Percentiles rank a stretch among this genome's conserved stretches.
Evolutionary conservation across 2,329 filamentous ascomycete species (phyloP).

Genomic region (Venturia oleaginea): DNA sequence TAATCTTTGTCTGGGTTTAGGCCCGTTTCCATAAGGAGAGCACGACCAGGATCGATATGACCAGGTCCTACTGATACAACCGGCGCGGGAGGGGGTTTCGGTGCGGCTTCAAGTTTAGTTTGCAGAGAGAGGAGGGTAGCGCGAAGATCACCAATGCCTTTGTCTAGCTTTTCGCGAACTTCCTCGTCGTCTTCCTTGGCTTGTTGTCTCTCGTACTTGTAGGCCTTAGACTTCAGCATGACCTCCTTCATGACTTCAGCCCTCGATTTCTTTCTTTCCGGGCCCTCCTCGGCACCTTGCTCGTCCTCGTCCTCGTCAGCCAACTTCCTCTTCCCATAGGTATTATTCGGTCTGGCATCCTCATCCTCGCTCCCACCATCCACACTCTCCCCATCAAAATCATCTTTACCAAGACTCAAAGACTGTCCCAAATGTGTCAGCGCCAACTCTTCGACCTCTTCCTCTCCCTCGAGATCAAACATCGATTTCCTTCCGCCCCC

Average conservation of each 20-base stretch:
- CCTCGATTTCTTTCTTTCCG: conserved; percentile 85
- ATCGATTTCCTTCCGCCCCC: conserved; percentile 65
- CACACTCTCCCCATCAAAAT: conserved; percentile 71
- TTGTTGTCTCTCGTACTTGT: conserved; percentile 91
- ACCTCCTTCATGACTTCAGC: conserved; percentile 97
- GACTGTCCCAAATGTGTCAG: conserved; percentile 80
- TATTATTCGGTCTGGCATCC: conserved; percentile 26
- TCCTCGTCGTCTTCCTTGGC: conserved; percentile 91
- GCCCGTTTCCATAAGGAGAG: conserved; percentile 49
- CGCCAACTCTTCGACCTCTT: conserved; percentile 53
- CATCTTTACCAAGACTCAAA: conserved; percentile 63
- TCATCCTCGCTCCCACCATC: conserved; percentile 37
- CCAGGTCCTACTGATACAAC: conserved; percentile 26
- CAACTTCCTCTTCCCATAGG: conserved; percentile 33
- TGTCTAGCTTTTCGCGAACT: conserved; percentile 71
- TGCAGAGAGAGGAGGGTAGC: conserved; percentile 52
- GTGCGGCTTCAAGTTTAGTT: conserved; percentile 20
- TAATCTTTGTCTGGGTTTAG: conserved; percentile 78
- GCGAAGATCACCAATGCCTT: conserved; percentile 70
- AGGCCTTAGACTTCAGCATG: conserved; percentile 90
- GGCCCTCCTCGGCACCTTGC: conserved; percentile 45
- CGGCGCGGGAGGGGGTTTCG: conserved; percentile 23
- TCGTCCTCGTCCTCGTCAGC: conserved; percentile 41
- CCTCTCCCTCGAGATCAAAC: conserved; percentile 86
- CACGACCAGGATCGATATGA: conserved; percentile 50